Evolutionary conservation across 352 stramenopile species (phyloP).

Genomic region (Detonula confervacea): DNA sequence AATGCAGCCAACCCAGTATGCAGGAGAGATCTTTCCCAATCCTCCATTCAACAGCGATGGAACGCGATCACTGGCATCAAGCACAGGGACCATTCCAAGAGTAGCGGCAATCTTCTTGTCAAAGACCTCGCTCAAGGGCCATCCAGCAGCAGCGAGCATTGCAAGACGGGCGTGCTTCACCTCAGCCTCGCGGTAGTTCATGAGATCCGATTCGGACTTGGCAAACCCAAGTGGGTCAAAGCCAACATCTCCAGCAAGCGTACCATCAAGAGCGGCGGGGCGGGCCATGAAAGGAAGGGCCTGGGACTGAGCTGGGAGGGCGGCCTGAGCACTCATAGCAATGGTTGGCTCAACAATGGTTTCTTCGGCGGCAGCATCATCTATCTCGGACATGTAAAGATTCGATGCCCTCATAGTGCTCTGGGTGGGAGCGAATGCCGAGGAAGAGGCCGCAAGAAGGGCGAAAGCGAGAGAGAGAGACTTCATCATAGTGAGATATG

Average conservation of each 20-base stretch:
- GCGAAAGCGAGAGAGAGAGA: conserved; percentile 44
- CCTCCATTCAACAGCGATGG: conserved; percentile 85
- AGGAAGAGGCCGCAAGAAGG: conserved; percentile 28
- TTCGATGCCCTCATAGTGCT: conserved; percentile 1
- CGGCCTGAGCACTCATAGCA: background rate
- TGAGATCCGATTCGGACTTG: conserved; percentile 64
- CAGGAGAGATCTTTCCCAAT: conserved; percentile 77
- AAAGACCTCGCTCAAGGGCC: conserved; percentile 81
- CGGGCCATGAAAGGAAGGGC: conserved; percentile 78
- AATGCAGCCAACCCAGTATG: conserved; percentile 79
- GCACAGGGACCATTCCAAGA: conserved; percentile 57
- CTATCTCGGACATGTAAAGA: conserved; percentile 17
- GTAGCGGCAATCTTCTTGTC: conserved; percentile 76
- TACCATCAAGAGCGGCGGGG: conserved; percentile 58
- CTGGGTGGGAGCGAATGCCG: conserved; percentile 45
- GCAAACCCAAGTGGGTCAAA: conserved; percentile 84
- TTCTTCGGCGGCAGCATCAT: background rate
- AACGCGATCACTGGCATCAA: conserved; percentile 72
- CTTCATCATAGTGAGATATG: conserved; percentile 55
- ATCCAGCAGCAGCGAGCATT: conserved; percentile 85
- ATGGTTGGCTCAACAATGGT: background rate
- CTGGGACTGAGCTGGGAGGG: conserved; percentile 56
- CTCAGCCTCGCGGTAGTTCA: conserved; percentile 84
- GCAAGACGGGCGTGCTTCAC: conserved; percentile 86
- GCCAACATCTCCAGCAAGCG: conserved; percentile 76